These are phyloP conservation scores for Knufia petricola DNA, from an alignment of 2,329 filamentous ascomycete species.

Conservation along the genomic window DNA sequence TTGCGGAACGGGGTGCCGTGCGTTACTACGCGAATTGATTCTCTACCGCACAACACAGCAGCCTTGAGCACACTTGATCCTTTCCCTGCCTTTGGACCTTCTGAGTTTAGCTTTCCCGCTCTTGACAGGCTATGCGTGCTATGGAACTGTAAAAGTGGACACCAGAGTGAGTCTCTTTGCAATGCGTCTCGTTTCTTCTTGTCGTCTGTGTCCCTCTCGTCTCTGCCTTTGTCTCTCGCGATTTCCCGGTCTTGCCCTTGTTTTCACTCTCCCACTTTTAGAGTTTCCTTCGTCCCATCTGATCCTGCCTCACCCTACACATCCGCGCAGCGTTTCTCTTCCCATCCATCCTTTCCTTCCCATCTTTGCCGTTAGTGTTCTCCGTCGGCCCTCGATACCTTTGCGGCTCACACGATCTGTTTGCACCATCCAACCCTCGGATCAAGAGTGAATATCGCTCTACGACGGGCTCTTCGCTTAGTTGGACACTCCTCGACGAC, in stretches of 20 bases:
- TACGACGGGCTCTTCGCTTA: neutral
- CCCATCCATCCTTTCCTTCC: constrained; percentile 11
- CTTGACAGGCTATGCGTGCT: constrained; percentile 1
- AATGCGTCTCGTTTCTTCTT: neutral
- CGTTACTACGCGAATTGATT: neutral
- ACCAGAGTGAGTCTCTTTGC: constrained; percentile 9
- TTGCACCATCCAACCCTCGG: neutral
- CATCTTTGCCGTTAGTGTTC: neutral
- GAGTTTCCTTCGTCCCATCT: constrained; percentile 12
- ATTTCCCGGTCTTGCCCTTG: constrained; percentile 11
- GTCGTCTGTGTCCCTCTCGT: constrained; percentile 12
- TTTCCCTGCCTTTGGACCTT: constrained; percentile 1
- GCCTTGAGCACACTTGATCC: neutral
- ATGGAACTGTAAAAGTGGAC: constrained; percentile 2
- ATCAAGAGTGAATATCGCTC: neutral
- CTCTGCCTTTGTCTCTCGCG: constrained; percentile 7
- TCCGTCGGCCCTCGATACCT: neutral
- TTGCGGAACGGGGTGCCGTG: neutral
- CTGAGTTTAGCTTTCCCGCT: constrained; percentile 9
- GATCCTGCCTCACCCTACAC: neutral
- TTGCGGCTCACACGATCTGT: neutral
- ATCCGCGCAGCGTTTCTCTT: constrained; percentile 5
- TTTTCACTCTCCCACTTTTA: constrained; percentile 10
- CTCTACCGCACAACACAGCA: constrained; percentile 1
- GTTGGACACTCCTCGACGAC: neutral